Percentiles rank a stretch among this genome's conserved stretches.
Conservation (phyloP, 1,139 yeast genomes). For the Kluyveromyces sp. region DNA sequence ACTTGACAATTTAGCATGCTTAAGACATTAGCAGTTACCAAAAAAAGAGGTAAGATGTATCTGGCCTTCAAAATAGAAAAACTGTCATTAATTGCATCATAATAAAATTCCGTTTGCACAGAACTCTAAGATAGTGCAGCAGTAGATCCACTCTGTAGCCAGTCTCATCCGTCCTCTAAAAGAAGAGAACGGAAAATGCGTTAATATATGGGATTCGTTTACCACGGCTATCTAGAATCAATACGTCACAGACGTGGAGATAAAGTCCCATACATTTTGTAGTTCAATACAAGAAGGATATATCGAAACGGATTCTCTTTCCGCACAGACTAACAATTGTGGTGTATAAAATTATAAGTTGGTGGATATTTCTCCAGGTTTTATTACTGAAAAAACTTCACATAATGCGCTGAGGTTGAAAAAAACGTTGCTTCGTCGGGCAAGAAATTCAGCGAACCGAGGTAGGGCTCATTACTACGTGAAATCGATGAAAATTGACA, state of each 20-base stretch:
- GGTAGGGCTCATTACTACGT: too few species aligned
- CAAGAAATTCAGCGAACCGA: neutral
- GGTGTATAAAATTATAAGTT: neutral
- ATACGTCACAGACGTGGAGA: constrained; percentile 30
- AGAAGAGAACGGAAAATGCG: neutral
- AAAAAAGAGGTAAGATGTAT: constrained; percentile 16
- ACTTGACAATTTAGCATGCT: too few species aligned
- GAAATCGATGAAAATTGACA: too few species aligned
- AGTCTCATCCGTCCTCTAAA: neutral
- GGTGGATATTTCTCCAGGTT: neutral
- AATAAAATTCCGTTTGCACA: constrained; percentile 10
- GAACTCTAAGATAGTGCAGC: neutral
- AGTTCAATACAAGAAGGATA: constrained; percentile 1
- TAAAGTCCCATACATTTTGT: constrained; percentile 23
- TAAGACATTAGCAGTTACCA: too few species aligned
- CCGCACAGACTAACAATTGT: neutral
- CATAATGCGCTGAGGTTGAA: neutral
- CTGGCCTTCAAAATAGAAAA: constrained; percentile 32
- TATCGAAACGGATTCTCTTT: too few species aligned
- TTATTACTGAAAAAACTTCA: neutral
- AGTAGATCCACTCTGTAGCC: constrained; percentile 24
- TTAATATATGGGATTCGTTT: constrained; percentile 33
- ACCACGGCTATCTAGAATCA: constrained; percentile 28
- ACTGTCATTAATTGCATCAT: constrained; percentile 11
- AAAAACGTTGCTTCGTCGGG: too few species aligned